Conservation (phyloP, 225 moss, liverwort and hornwort genomes). For the Takakia lepidozioides region DNA sequence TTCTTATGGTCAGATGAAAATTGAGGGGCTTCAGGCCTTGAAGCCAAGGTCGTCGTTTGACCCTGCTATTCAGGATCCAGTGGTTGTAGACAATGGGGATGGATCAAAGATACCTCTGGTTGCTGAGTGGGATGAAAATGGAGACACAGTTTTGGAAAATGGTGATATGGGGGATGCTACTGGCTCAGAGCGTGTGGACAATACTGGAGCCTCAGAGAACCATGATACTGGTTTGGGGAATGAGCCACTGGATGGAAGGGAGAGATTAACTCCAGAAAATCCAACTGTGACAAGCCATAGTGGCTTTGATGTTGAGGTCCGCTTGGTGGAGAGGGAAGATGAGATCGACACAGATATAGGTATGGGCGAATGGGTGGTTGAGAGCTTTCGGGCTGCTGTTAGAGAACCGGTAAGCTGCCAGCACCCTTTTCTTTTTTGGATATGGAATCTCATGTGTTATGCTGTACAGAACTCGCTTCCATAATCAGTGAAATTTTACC, state of each 20-base stretch:
- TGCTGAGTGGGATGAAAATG: too few relatives aligned
- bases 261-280: conserved; percentile 19
- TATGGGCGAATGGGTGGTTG: conserved; percentile 78
- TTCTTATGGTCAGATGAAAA: conserved; percentile 54
- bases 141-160: conserved; percentile 19
- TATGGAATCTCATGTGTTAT: not conserved
- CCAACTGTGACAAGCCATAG: conserved; percentile 73
- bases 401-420: conserved; percentile 74
- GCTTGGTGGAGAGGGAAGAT: conserved; percentile 68
- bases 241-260: not conserved
- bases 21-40: conserved; percentile 91
- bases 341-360: conserved; percentile 48
- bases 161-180: not conserved
- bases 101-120: too few relatives aligned
- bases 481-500: too few relatives aligned
- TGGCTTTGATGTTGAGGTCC: conserved; percentile 87
- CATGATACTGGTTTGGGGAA: not conserved
- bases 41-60: conserved; percentile 51
- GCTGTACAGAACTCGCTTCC: too few relatives aligned
- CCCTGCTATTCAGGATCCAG: conserved; percentile 7
- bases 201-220: not conserved
- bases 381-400: conserved; percentile 80
- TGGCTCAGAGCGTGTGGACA: not conserved
- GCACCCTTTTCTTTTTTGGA: too few relatives aligned
- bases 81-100: conserved; percentile 12